Evolutionary conservation across 345 rosid genomes (phyloP), one percentile per base, ranked within the genome.

Genomic region (Populus euphratica): DNA sequence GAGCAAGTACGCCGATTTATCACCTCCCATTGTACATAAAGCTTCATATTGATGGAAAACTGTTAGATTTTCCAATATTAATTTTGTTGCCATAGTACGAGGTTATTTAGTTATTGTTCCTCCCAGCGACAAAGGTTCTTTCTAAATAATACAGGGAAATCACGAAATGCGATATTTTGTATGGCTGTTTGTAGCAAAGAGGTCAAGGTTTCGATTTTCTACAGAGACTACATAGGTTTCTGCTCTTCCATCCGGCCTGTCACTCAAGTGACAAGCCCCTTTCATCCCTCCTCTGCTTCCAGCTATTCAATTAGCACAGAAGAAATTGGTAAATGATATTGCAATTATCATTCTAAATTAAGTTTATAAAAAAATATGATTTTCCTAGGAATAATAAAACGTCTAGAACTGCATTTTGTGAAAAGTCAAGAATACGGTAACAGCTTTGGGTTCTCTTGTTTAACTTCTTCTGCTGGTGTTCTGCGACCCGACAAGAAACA

Each of bases 11-110:
- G 76, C 36, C 35, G 33, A 65, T 52, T 41, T 29, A 36, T 29
- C 44, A n/a, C 71, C 59, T 70, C 69, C n/a, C 68, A 18, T 21
- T 52, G 79, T 80, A 80, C 74, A 75, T 52, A 71, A 41, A 56
- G 54, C 50, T 70, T 75, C 68, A 50, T 50, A 25, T 43, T 78
- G 56, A 27, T 50, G 44, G 25, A 43, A 70, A 52, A 36, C 64
- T 70, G 25, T 31, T 23, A 25, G 49, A 29, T 75, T 63, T 44
- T 69, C 29, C 29, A 10, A 59, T 23, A 1, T 35, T 23, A 44
- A 3, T 65, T 49, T 63, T 49, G 7, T 27, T 5, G 61, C 16
- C 27, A 8, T 7, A 8, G 6, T 18, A 18, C 33, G 21, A 62
- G 14, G 12, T 1, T 56, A 9, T 56, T 27, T 65, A 12, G 64